Evolutionary conservation across 2,329 filamentous ascomycete genomes (phyloP).

Genomic region (Teratosphaeria nubilosa): DNA sequence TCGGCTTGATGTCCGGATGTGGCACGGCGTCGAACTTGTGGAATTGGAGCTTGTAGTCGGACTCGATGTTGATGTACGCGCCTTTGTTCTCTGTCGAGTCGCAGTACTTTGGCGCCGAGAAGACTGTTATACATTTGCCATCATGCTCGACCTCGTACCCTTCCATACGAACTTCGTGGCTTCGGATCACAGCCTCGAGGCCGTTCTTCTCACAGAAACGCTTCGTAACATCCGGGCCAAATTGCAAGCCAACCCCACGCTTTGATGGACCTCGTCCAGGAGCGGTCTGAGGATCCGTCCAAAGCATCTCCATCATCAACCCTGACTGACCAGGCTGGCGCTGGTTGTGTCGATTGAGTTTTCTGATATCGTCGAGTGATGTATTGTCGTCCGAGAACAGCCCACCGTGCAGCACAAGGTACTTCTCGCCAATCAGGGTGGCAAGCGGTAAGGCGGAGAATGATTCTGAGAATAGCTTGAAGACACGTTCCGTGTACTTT

Average conservation of each 20-base stretch:
- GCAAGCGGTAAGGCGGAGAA: slow-evolving; percentile 91
- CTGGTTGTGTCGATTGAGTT: slow-evolving; percentile 82
- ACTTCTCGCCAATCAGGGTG: slow-evolving; percentile 83
- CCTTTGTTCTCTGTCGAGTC: slow-evolving; percentile 97
- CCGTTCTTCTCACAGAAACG: slow-evolving; percentile 94
- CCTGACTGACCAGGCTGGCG: slow-evolving; percentile 86
- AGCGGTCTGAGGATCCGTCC: slow-evolving; percentile 87
- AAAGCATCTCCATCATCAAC: slow-evolving; percentile 99
- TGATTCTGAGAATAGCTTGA: slow-evolving; percentile 96
- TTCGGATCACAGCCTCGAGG: slow-evolving; percentile 87
- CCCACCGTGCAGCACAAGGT: slow-evolving; percentile 85
- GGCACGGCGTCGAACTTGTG: slow-evolving; percentile 93
- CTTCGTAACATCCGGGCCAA: slow-evolving; percentile 93
- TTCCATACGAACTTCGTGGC: slow-evolving; percentile 96
- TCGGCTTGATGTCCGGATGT: slow-evolving; percentile 89
- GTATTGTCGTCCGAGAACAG: slow-evolving; percentile 93
- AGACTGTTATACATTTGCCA: slow-evolving; percentile 92
- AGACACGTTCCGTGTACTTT: slow-evolving; percentile 92
- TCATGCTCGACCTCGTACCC: slow-evolving; percentile 98
- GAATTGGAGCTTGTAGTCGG: slow-evolving; percentile 84
- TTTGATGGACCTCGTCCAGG: slow-evolving; percentile 89
- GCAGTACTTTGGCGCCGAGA: slow-evolving; percentile 95
- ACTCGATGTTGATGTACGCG: slow-evolving; percentile 92
- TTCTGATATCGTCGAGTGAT: slow-evolving; percentile 85
- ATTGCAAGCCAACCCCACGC: slow-evolving; percentile 90